Percentiles rank a stretch among this genome's conserved stretches.
Evolutionary conservation across 257 asterid genomes (phyloP).

Genomic region (Plectranthus barbatus): DNA sequence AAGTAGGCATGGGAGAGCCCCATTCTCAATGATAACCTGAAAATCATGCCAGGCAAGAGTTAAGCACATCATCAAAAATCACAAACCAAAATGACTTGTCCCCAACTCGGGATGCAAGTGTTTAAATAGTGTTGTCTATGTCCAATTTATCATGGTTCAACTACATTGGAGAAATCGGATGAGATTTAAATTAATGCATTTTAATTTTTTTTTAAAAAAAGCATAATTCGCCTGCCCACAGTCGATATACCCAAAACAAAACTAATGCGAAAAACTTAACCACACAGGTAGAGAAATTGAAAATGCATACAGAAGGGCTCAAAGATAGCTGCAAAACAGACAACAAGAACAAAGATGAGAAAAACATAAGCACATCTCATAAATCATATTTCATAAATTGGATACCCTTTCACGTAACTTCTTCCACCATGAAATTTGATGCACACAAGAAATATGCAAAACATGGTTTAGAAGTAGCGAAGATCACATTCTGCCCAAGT

Average conservation of each 20-base stretch:
- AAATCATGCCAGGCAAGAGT: conserved; percentile 3
- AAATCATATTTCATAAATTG: not conserved
- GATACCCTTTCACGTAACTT: not conserved
- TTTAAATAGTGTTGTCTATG: too few relatives aligned
- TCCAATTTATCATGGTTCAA: too few relatives aligned
- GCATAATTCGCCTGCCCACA: not conserved
- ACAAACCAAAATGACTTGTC: not conserved
- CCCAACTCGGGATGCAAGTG: too few relatives aligned
- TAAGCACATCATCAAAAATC: not conserved
- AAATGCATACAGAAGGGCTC: not conserved
- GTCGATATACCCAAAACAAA: not conserved
- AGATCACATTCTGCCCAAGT: not conserved
- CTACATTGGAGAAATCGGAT: too few relatives aligned
- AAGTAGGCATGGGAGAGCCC: conserved; percentile 60
- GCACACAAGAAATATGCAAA: not conserved
- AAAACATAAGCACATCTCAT: too few relatives aligned
- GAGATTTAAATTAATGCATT: too few relatives aligned
- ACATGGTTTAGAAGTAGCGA: not conserved
- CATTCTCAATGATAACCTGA: conserved; percentile 61
- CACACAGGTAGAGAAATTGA: not conserved
- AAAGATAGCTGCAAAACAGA: not conserved
- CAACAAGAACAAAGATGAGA: not conserved
- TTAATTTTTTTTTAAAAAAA: too few relatives aligned
- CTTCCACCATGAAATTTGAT: not conserved
- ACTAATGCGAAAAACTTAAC: not conserved